Conservation (phyloP, 306 rosid genomes). For the Pueraria montana region DNA sequence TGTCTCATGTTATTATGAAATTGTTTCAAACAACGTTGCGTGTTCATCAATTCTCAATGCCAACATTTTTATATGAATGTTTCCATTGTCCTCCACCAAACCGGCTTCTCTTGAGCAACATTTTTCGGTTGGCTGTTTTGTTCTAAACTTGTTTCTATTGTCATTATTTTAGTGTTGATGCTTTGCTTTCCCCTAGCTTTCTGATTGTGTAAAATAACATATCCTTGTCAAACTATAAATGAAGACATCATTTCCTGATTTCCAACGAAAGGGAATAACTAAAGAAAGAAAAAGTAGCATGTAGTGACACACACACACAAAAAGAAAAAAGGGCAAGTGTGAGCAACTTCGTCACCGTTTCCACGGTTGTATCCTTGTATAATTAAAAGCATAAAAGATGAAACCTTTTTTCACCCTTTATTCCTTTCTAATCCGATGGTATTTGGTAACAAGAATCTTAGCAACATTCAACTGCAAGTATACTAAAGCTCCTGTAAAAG, state of each 20-base stretch:
- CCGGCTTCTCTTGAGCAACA: slow-evolving; percentile 34
- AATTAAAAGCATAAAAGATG: slow-evolving; percentile 38
- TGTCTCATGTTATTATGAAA: slow-evolving; percentile 38
- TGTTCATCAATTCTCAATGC: slow-evolving; percentile 34
- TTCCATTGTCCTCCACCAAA: slow-evolving; percentile 40
- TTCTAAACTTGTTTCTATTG: slow-evolving; percentile 37
- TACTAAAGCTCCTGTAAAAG: slow-evolving; percentile 4
- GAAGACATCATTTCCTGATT: slow-evolving; percentile 15
- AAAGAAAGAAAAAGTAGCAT: slow-evolving; percentile 37
- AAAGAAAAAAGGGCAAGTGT: slow-evolving; percentile 9
- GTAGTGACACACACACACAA: not conserved
- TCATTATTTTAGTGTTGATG: slow-evolving; percentile 13
- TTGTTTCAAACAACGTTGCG: slow-evolving; percentile 36
- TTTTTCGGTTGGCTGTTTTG: slow-evolving; percentile 39
- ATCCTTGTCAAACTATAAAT: slow-evolving; percentile 45
- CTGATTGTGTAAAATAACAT: slow-evolving; percentile 13
- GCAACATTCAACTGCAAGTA: slow-evolving; percentile 45
- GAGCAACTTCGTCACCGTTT: slow-evolving; percentile 39
- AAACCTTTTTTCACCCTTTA: slow-evolving; percentile 44
- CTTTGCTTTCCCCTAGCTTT: slow-evolving; percentile 31
- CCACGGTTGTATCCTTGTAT: slow-evolving; percentile 35
- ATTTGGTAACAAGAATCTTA: slow-evolving; percentile 46
- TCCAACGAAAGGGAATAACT: slow-evolving; percentile 41
- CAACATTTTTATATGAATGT: slow-evolving; percentile 6
- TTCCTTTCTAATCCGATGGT: slow-evolving; percentile 45